These are phyloP conservation scores for Paspalum notatum DNA, from an alignment of 176 grass and related monocot species.

Conservation along the genomic window DNA sequence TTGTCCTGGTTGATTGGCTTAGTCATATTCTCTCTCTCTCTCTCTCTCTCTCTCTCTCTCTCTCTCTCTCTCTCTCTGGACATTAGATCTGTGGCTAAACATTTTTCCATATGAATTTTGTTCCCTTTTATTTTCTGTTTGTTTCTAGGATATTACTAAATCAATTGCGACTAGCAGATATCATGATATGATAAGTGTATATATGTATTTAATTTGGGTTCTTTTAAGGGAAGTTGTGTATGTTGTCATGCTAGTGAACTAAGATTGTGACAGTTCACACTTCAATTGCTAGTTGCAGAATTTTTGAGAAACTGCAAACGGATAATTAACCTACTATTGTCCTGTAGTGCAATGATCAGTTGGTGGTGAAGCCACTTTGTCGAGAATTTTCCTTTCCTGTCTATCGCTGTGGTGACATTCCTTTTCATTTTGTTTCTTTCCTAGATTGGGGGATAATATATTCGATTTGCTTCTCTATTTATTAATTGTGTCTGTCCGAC, in stretches of 20 bases:
- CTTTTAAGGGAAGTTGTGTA: neutral
- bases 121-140: neutral
- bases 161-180: neutral
- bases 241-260: neutral
- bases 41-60: neutral
- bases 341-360: conserved; percentile 8
- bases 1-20: conserved; percentile 4
- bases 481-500: neutral
- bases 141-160: neutral
- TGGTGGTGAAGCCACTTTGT: neutral
- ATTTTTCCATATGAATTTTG: neutral
- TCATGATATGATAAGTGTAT: neutral
- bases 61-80: neutral
- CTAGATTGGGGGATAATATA: neutral
- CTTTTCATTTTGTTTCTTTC: neutral
- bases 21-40: neutral
- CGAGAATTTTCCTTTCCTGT: neutral
- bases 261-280: neutral
- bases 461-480: neutral
- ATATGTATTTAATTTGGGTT: neutral
- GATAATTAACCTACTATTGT: neutral
- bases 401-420: neutral
- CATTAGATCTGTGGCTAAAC: neutral
- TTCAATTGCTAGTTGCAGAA: conserved; percentile 18
- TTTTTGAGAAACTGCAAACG: neutral